Conservation (phyloP, 176 grass and related monocot species). For the Triticum monococcum region DNA sequence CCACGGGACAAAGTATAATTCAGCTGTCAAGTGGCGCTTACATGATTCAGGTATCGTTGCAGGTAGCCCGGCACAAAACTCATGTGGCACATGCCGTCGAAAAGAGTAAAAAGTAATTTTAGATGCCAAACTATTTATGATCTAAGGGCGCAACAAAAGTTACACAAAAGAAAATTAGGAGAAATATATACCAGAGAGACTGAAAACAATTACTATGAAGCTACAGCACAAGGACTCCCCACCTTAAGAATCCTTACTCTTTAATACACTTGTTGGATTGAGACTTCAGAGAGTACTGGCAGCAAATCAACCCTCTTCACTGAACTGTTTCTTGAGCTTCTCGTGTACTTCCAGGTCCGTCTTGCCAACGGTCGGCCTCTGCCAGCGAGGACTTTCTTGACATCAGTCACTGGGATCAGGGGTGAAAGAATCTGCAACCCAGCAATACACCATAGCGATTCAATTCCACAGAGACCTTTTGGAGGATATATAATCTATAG, state of each 20-base stretch:
- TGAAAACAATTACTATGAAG: constrained; percentile 1
- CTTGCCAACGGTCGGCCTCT: constrained; percentile 82
- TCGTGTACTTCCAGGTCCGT: constrained; percentile 85
- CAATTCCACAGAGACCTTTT: not conserved
- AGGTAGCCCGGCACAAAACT: too few species aligned
- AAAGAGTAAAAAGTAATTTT: not conserved
- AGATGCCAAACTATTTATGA: not conserved
- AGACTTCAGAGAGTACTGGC: not conserved
- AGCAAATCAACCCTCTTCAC: constrained; percentile 66
- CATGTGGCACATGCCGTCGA: not conserved
- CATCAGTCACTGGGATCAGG: not conserved
- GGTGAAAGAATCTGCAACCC: too few species aligned
- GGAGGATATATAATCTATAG: not conserved
- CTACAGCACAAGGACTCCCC: constrained; percentile 38
- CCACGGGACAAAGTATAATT: not conserved
- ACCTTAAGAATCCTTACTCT: constrained; percentile 30
- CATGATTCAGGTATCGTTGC: not conserved
- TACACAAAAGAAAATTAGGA: too few species aligned
- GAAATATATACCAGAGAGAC: too few species aligned
- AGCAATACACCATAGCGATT: not conserved
- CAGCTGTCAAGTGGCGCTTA: not conserved
- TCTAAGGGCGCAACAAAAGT: too few species aligned
- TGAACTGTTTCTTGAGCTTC: constrained; percentile 82
- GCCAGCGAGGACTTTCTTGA: constrained; percentile 46
- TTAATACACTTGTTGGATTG: constrained; percentile 17